Percentiles rank a stretch among this genome's conserved stretches.
Evolutionary conservation across 2,329 filamentous ascomycete genomes (phyloP).

Genomic region (Delphinella strobiligena): DNA sequence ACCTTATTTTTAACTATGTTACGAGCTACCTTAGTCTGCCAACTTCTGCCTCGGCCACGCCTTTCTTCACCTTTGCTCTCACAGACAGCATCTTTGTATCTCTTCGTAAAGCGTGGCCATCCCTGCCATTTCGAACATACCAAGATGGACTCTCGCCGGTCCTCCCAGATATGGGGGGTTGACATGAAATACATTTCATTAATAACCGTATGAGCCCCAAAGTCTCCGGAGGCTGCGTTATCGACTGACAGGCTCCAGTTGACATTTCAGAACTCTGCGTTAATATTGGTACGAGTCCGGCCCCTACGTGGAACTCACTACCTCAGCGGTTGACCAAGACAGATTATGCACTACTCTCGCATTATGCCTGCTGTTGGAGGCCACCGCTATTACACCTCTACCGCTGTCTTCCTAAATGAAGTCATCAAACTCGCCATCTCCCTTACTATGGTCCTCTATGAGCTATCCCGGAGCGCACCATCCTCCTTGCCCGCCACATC

Average conservation of each 20-base stretch:
- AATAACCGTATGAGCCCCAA: conserved; percentile 49
- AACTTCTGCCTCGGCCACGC: no score
- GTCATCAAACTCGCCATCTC: conserved; percentile 81
- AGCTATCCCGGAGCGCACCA: conserved; percentile 65
- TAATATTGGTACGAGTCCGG: conserved; percentile 51
- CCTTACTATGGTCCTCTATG: conserved; percentile 76
- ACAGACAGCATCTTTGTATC: background rate
- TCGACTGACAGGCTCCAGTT: conserved; percentile 43
- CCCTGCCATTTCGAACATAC: no score
- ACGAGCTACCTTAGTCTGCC: no score
- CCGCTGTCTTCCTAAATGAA: conserved; percentile 87
- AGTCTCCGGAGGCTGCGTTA: no score
- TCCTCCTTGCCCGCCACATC: conserved; percentile 69
- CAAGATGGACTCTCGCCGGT: conserved; percentile 13
- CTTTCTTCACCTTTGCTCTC: no score
- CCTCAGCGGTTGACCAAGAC: background rate
- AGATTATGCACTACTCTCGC: conserved; percentile 91
- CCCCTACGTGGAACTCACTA: background rate
- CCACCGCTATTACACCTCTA: conserved; percentile 85
- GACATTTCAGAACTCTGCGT: conserved; percentile 66
- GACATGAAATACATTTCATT: conserved; percentile 59
- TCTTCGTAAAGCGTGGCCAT: no score
- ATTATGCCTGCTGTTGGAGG: conserved; percentile 78
- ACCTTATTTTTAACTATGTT: no score
- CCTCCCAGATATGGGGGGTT: conserved; percentile 35